Evolutionary conservation across 2,329 filamentous ascomycete species (phyloP).

Genomic region (Magnaporthiopsis rhizophila): DNA sequence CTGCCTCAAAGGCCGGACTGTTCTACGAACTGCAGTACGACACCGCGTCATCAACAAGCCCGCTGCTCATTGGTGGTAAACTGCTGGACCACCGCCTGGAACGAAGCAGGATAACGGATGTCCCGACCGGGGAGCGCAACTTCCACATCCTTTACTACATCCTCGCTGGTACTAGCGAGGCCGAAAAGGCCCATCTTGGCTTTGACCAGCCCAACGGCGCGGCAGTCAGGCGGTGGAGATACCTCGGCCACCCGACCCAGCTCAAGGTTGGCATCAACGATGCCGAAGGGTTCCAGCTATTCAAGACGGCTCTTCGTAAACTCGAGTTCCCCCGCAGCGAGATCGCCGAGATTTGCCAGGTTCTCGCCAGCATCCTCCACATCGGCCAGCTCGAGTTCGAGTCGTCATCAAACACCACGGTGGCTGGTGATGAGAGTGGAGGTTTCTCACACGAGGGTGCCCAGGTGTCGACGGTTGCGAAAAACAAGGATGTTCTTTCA

Average conservation of each 20-base stretch:
- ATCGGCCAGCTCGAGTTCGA: constrained; percentile 95
- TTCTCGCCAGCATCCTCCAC: constrained; percentile 89
- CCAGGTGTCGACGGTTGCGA: constrained; percentile 76
- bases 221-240: constrained; percentile 80
- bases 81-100: constrained; percentile 89
- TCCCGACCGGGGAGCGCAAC: constrained; percentile 92
- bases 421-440: constrained; percentile 80
- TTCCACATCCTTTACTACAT: constrained; percentile 97
- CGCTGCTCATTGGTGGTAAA: constrained; percentile 87
- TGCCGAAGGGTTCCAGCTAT: constrained; percentile 88
- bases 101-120: constrained; percentile 80
- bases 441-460: constrained; percentile 94
- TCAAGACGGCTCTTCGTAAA: constrained; percentile 91
- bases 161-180: constrained; percentile 79
- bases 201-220: constrained; percentile 39
- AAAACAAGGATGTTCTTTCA: constrained; percentile 82
- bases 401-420: constrained; percentile 70
- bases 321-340: constrained; percentile 89
- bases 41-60: constrained; percentile 73
- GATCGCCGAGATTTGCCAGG: constrained; percentile 94
- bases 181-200: constrained; percentile 80
- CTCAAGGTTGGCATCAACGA: constrained; percentile 97
- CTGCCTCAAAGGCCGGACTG: constrained; percentile 88
- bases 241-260: constrained; percentile 91
- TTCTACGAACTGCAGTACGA: constrained; percentile 98